phyloP scores from a whole-genome alignment of 1,284 basidiomycete species.

The Boletus sp. region DNA sequence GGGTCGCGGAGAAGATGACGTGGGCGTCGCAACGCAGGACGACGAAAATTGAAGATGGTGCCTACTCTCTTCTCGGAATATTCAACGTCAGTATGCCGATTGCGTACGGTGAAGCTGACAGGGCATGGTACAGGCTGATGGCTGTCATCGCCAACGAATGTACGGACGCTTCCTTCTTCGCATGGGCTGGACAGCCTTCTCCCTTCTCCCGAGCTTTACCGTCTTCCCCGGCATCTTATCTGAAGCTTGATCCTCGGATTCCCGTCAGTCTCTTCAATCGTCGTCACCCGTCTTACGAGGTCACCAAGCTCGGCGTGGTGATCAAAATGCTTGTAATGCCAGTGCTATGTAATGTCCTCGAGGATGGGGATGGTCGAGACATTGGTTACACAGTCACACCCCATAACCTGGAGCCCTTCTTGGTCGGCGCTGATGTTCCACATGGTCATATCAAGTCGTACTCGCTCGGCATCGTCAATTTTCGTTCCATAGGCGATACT shows the following conservation, averaged over 20 bases:
- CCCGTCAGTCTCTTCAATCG: conserved; percentile 3
- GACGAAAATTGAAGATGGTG: conserved; percentile 16
- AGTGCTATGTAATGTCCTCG: conserved; percentile 15
- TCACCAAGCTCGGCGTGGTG: conserved; percentile 18
- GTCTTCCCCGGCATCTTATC: conserved; percentile 14
- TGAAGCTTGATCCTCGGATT: conserved; percentile 8
- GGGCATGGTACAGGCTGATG: conserved; percentile 20
- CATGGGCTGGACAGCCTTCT: conserved; percentile 18
- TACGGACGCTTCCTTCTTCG: conserved; percentile 18
- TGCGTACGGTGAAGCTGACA: conserved; percentile 20
- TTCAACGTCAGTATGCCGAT: conserved; percentile 20
- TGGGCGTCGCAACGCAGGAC: conserved; percentile 20
- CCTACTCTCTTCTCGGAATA: conserved; percentile 20
- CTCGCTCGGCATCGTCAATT: conserved; percentile 16
- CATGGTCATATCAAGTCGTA: conserved; percentile 8
- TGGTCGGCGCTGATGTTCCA: conserved; percentile 10
- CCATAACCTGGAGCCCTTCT: conserved; percentile 13
- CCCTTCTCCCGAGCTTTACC: conserved; percentile 19
- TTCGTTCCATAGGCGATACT: neutral
- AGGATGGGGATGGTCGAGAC: conserved; percentile 10
- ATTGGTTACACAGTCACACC: conserved; percentile 14
- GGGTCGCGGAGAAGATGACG: conserved; percentile 19
- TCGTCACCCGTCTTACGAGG: conserved; percentile 15
- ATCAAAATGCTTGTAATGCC: conserved; percentile 14
- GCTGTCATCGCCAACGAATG: conserved; percentile 17